Percentiles rank a stretch among this genome's conserved stretches.
These are phyloP conservation scores for Nicotiana rustica DNA, from an alignment of 305 asterid genomes.

Conservation along the genomic window DNA sequence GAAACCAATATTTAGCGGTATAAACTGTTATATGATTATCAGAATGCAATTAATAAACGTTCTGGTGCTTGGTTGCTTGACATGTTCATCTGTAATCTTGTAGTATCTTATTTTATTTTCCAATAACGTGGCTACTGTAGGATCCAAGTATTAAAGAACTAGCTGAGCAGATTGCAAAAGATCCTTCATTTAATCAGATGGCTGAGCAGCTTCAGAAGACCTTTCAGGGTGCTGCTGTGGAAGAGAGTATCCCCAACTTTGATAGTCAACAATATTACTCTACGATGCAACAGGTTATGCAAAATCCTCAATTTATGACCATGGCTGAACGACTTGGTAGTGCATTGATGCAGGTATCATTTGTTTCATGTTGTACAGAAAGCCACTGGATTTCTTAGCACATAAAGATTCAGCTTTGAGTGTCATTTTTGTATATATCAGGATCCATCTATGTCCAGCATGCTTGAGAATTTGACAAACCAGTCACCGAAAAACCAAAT, in stretches of 20 bases:
- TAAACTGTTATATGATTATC: background rate
- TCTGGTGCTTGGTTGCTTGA: constrained; percentile 15
- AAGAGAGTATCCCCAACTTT: constrained; percentile 75
- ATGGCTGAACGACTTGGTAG: constrained; percentile 94
- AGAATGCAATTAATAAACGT: background rate
- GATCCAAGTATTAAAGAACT: constrained; percentile 95
- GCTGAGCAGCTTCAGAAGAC: constrained; percentile 95
- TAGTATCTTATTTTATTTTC: background rate
- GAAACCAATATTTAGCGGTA: background rate
- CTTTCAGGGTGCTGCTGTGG: constrained; percentile 72
- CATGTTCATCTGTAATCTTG: constrained; percentile 17
- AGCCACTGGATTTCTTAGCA: background rate
- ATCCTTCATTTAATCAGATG: constrained; percentile 92
- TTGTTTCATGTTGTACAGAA: constrained; percentile 12
- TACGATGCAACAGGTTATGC: constrained; percentile 97
- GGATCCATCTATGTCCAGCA: constrained; percentile 96
- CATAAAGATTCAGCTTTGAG: background rate
- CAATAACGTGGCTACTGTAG: constrained; percentile 47
- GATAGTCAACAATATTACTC: constrained; percentile 83
- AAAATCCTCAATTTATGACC: constrained; percentile 89
- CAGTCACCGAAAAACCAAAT: constrained; percentile 77
- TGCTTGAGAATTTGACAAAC: constrained; percentile 86
- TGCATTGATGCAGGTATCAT: constrained; percentile 82
- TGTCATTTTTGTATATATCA: constrained; percentile 36
- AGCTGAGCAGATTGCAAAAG: constrained; percentile 95